phyloP scores from a whole-genome alignment of 805 yeast genomes.

The Cyberlindnera mycetangii region DNA sequence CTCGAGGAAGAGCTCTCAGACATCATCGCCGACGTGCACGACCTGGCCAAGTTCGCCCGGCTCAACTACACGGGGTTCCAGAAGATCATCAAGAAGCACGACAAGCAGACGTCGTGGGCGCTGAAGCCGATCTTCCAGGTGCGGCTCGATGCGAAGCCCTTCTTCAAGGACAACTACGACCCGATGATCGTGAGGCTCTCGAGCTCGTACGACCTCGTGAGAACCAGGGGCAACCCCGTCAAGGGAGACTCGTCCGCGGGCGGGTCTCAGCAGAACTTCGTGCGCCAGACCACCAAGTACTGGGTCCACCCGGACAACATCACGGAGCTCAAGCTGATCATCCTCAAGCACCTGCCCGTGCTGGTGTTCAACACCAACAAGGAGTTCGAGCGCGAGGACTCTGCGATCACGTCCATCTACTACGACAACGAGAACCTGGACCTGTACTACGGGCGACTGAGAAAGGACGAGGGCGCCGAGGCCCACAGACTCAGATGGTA shows the following conservation, averaged over 20 bases:
- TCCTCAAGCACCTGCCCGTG: conserved; percentile 93
- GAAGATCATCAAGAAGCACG: conserved; percentile 95
- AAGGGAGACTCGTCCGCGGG: conserved; percentile 97
- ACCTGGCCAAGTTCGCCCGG: conserved; percentile 88
- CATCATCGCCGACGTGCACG: conserved; percentile 96
- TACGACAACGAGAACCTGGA: conserved; percentile 89
- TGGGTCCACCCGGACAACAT: conserved; percentile 99
- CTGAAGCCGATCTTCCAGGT: conserved; percentile 92
- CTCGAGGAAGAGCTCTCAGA: conserved; percentile 77
- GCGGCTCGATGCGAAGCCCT: conserved; percentile 89
- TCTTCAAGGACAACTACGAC: conserved; percentile 94
- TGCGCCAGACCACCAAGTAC: conserved; percentile 96
- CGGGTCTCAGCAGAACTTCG: conserved; percentile 96
- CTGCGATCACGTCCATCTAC: conserved; percentile 95
- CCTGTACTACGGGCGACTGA: conserved; percentile 87
- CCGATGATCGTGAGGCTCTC: conserved; percentile 84
- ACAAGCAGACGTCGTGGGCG: conserved; percentile 76
- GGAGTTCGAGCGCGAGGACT: conserved; percentile 91
- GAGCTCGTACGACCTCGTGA: conserved; percentile 82
- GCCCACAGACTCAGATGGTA: conserved; percentile 98
- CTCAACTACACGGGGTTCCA: conserved; percentile 96
- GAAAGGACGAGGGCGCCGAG: conserved; percentile 98
- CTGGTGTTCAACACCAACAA: conserved; percentile 94
- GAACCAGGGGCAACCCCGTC: conserved; percentile 95
- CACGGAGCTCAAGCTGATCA: conserved; percentile 89